Conservation (phyloP, 2,329 filamentous ascomycete genomes). For the Nectriaceae sp. region DNA sequence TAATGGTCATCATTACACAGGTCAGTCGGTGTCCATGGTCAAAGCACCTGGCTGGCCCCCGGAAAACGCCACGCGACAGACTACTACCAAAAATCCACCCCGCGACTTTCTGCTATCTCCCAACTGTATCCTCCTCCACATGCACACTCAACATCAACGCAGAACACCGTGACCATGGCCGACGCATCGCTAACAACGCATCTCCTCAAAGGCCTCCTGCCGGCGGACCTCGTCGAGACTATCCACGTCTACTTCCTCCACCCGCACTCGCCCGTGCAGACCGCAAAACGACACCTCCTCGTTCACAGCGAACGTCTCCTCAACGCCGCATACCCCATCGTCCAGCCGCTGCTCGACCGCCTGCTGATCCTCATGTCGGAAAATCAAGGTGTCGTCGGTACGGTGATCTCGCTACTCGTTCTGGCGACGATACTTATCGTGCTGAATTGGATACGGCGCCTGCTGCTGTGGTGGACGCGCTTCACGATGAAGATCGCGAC, state of each 20-base stretch:
- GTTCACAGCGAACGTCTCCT: constrained; percentile 31
- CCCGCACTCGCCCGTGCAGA: constrained; percentile 47
- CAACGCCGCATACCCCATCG: constrained; percentile 39
- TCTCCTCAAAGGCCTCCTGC: constrained; percentile 44
- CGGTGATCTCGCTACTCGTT: constrained; percentile 35
- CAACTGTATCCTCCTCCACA: constrained; percentile 1
- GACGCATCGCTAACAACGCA: constrained; percentile 31
- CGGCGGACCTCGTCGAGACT: constrained; percentile 45
- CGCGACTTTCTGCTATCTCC: constrained; percentile 1
- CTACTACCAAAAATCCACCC: background rate
- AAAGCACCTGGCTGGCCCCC: too few species aligned
- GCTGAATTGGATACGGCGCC: constrained; percentile 69
- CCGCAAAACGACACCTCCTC: constrained; percentile 37
- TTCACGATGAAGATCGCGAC: constrained; percentile 64
- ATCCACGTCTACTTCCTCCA: constrained; percentile 51
- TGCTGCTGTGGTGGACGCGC: constrained; percentile 77
- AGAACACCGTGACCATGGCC: constrained; percentile 27
- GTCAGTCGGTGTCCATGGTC: too few species aligned
- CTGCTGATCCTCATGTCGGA: constrained; percentile 34
- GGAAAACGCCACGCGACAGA: constrained; percentile 12
- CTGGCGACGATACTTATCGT: constrained; percentile 62
- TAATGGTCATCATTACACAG: background rate
- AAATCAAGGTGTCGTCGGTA: constrained; percentile 36
- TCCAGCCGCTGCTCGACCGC: constrained; percentile 46
- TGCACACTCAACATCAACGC: background rate